phyloP scores from a whole-genome alignment of 495 filamentous ascomycete species.

The Hapsidospora chrysogenum region DNA sequence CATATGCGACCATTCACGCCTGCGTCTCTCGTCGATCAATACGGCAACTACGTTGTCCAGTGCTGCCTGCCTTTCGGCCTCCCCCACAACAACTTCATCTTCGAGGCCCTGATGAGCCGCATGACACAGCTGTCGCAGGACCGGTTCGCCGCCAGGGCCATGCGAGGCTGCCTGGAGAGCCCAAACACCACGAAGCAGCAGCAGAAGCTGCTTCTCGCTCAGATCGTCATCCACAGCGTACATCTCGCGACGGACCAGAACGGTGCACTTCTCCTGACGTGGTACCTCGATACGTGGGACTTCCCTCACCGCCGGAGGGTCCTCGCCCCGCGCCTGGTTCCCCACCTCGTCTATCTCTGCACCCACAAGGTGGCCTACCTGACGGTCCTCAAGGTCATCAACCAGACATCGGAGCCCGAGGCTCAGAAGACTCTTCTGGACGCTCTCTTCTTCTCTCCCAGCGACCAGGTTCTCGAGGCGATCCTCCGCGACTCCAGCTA shows the following conservation, averaged over 20 bases:
- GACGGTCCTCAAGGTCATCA: constrained; percentile 95
- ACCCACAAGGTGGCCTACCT: constrained; percentile 98
- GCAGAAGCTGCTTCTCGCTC: constrained; percentile 84
- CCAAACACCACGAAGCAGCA: constrained; percentile 91
- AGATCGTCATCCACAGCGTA: constrained; percentile 89
- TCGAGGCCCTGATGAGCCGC: constrained; percentile 86
- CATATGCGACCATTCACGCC: constrained; percentile 71
- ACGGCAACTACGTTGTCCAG: constrained; percentile 95
- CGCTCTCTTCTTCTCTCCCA: constrained; percentile 85
- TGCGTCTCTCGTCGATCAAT: constrained; percentile 89
- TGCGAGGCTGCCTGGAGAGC: constrained; percentile 94
- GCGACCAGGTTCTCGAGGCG: constrained; percentile 75
- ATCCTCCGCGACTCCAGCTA: constrained; percentile 85
- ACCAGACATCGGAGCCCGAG: constrained; percentile 87
- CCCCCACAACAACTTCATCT: constrained; percentile 90
- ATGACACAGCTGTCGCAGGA: constrained; percentile 94
- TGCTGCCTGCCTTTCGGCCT: constrained; percentile 81
- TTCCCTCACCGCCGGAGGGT: constrained; percentile 86
- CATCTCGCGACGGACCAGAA: constrained; percentile 94
- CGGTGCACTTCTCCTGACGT: constrained; percentile 82
- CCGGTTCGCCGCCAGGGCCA: constrained; percentile 83
- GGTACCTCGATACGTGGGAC: constrained; percentile 97
- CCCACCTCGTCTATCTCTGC: constrained; percentile 91
- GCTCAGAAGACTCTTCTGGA: constrained; percentile 84
- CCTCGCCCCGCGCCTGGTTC: constrained; percentile 80